Conservation (phyloP, 2,329 filamentous ascomycete genomes). For the Aspergillus tanneri region DNA sequence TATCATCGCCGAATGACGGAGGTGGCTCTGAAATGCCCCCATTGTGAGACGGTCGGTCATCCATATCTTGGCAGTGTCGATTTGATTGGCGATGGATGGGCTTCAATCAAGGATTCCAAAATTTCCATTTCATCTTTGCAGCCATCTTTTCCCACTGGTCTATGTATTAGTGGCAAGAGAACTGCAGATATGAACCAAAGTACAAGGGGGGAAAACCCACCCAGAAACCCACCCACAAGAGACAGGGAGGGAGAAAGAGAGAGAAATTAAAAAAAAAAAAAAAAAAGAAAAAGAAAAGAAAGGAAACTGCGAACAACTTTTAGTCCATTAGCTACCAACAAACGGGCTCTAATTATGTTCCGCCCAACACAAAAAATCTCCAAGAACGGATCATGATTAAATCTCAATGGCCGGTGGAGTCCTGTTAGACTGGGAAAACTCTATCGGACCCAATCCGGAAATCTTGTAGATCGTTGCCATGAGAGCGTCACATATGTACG, state of each 20-base stretch:
- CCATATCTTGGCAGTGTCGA: constrained; percentile 1
- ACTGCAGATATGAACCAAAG: no score
- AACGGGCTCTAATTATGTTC: constrained; percentile 4
- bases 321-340: constrained; percentile 9
- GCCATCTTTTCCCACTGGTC: no score
- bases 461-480: constrained; percentile 12
- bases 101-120: neutral
- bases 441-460: constrained; percentile 21
- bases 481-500: constrained; percentile 1
- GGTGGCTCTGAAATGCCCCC: constrained; percentile 9
- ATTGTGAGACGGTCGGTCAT: neutral
- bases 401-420: constrained; percentile 10
- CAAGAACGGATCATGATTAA: constrained; percentile 11
- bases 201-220: no score
- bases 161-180: no score
- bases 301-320: no score
- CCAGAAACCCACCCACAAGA: neutral
- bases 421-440: constrained; percentile 17
- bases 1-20: constrained; percentile 11
- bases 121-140: no score
- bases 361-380: constrained; percentile 6
- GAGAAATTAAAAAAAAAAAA: neutral
- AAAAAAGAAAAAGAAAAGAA: neutral
- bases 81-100: neutral
- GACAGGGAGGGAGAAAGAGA: neutral